Evolutionary conservation across 805 yeast genomes (phyloP).

Genomic region (Ogataea neopini): DNA sequence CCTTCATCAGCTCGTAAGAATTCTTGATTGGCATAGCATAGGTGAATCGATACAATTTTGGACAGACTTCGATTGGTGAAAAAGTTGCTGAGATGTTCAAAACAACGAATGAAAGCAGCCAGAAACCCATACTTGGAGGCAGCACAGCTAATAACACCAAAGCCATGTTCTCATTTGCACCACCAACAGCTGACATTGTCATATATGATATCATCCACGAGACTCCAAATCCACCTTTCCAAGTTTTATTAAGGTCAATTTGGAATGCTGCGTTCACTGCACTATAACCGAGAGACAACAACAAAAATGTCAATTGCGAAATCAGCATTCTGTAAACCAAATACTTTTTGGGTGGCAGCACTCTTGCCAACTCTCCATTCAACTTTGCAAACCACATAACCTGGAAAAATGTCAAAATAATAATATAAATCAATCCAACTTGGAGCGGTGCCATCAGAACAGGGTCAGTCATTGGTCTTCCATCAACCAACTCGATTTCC

Average conservation of each 20-base stretch:
- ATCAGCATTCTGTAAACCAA: constrained; percentile 52
- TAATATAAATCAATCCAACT: constrained; percentile 71
- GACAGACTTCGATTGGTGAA: constrained; percentile 59
- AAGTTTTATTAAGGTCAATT: constrained; percentile 55
- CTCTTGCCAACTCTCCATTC: constrained; percentile 50
- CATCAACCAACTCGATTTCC: constrained; percentile 37
- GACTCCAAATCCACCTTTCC: constrained; percentile 68
- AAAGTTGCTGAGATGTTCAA: constrained; percentile 69
- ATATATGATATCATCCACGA: constrained; percentile 70
- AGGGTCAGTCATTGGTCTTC: constrained; percentile 49
- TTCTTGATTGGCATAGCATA: constrained; percentile 71
- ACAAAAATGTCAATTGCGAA: constrained; percentile 53
- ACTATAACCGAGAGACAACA: constrained; percentile 58
- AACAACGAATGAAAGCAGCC: constrained; percentile 73
- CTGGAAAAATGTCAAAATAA: constrained; percentile 73
- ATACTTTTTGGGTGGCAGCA: constrained; percentile 44
- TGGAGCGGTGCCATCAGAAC: constrained; percentile 67
- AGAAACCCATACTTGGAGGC: constrained; percentile 70
- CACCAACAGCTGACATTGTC: constrained; percentile 76
- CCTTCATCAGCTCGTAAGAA: constrained; percentile 60
- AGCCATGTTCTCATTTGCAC: constrained; percentile 67
- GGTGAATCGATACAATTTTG: constrained; percentile 61
- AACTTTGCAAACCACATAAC: constrained; percentile 58
- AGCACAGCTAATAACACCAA: constrained; percentile 48
- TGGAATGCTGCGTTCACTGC: constrained; percentile 69